Conservation (phyloP, 352 stramenopile species). For the Phytophthora fragariaefolia region DNA sequence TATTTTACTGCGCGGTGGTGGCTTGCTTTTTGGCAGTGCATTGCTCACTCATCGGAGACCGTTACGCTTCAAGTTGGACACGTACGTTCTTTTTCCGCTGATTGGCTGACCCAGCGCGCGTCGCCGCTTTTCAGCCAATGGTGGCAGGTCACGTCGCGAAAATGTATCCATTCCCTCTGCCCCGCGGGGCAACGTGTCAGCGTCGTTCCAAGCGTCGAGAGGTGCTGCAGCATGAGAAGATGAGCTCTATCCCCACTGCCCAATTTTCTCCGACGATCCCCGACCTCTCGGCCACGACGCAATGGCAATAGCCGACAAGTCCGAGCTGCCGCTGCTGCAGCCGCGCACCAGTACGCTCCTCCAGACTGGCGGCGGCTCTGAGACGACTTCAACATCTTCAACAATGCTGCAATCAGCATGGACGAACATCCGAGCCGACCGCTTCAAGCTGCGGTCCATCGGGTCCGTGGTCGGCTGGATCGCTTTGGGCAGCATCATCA, state of each 20-base stretch:
- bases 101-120: slow-evolving; percentile 32
- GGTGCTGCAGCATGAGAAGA: slow-evolving; percentile 25
- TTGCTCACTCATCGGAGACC: slow-evolving; percentile 7
- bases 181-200: slow-evolving; percentile 3
- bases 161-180: slow-evolving; percentile 27
- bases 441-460: slow-evolving; percentile 46
- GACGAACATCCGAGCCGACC: slow-evolving; percentile 39
- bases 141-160: slow-evolving; percentile 4
- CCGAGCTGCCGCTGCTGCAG: slow-evolving; percentile 49
- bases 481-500: slow-evolving; percentile 56
- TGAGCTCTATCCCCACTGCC: slow-evolving; percentile 18
- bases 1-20: too few relatives aligned
- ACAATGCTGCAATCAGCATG: slow-evolving; percentile 17
- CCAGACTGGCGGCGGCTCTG: slow-evolving; percentile 5
- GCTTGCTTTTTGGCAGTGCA: too few relatives aligned
- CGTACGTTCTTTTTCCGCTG: slow-evolving; percentile 20
- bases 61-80: slow-evolving; percentile 30
- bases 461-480: slow-evolving; percentile 59
- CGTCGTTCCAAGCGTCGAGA: slow-evolving; percentile 31
- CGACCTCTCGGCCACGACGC: slow-evolving; percentile 1
- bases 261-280: slow-evolving; percentile 20
- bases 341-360: slow-evolving; percentile 22
- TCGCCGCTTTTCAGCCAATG: slow-evolving; percentile 17
- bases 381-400: slow-evolving; percentile 21
- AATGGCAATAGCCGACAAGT: slow-evolving; percentile 37